These are phyloP conservation scores for Penicillium sp. DNA, from an alignment of 2,329 filamentous ascomycete species.

Conservation along the genomic window DNA sequence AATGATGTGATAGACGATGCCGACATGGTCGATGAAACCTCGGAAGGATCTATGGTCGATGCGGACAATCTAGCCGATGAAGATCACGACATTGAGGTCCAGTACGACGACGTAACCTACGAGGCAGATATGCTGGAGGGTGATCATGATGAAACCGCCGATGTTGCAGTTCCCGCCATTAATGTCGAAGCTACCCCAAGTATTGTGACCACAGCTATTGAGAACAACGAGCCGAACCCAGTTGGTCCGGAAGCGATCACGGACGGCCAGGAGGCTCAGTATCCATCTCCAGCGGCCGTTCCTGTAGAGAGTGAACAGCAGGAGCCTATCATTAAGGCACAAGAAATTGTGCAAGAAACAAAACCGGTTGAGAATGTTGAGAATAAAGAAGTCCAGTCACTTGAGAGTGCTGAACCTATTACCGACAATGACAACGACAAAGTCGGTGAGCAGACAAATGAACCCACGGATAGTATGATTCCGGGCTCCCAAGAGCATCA, in stretches of 20 bases:
- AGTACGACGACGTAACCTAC: constrained; percentile 32
- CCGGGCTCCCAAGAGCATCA: not conserved
- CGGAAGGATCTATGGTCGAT: constrained; percentile 41
- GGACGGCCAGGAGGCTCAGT: not conserved
- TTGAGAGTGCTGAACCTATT: not conserved
- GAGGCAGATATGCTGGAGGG: constrained; percentile 44
- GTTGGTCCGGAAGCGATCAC: constrained; percentile 4
- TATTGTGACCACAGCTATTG: not conserved
- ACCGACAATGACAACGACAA: not conserved
- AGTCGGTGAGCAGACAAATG: constrained; percentile 21
- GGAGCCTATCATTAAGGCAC: not conserved
- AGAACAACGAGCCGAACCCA: constrained; percentile 7
- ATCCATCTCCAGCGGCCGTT: not conserved
- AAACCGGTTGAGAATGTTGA: not conserved
- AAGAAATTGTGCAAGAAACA: not conserved
- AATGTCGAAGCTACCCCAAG: constrained; percentile 13
- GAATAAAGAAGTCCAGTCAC: not conserved
- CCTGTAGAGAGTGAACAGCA: not conserved
- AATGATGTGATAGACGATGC: constrained; percentile 40
- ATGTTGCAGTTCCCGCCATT: constrained; percentile 28
- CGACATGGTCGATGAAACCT: constrained; percentile 49
- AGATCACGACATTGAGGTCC: constrained; percentile 31
- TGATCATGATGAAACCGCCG: constrained; percentile 37
- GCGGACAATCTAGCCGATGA: constrained; percentile 30
- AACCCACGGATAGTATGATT: constrained; percentile 9